Evolutionary conservation across 352 stramenopile species (phyloP), one percentile per base, ranked within the genome.

Genomic region (Pythium apleroticum): DNA sequence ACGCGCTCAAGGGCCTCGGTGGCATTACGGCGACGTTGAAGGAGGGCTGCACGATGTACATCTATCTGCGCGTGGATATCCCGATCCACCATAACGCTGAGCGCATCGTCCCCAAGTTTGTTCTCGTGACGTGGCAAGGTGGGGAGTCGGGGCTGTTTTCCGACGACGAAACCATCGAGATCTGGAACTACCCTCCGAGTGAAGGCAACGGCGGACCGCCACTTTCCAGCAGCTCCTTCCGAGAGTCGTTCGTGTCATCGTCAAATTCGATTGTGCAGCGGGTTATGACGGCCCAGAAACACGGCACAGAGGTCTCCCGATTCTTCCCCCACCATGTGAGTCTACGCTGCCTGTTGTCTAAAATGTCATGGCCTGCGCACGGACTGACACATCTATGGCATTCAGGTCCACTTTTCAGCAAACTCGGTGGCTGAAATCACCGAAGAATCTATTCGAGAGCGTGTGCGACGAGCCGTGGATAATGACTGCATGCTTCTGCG

Each of bases 11-110:
- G 67, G 84, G 86, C 46, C 81, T 96, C 31, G 86, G 84, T 22
- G 88, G 88, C 14, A 94, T 96, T 65, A 90, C 73, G 4, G 84
- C 73, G 0, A 76, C 86, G 11, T 45, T 94, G 28, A 80, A 91
- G 52, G 84, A 92, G 60, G 84, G 80, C 14, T 80, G 72, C 49
- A 93, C 86, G 17, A 95, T 95, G 86, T 96, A 96, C 73, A 89
- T 96, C 74, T 96, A 96, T 67, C 68, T 96, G 10, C 84, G 86
- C n/a, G 84, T 96, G 14, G 88, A 96, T 63, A 79, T 96, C 31
- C 86, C 86, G 19, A 68, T 96, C 35, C 83, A 94, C 63, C 84
- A 84, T 30, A 84, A 81, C 50, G 91, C 80, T n/a, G 82, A 93
- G 39, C 73, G 83, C 11, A 89, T 93, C 58, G 84, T 96, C 37